phyloP scores from a whole-genome alignment of 2,329 filamentous ascomycete genomes.

The Aspergillus ochraceoroseus region DNA sequence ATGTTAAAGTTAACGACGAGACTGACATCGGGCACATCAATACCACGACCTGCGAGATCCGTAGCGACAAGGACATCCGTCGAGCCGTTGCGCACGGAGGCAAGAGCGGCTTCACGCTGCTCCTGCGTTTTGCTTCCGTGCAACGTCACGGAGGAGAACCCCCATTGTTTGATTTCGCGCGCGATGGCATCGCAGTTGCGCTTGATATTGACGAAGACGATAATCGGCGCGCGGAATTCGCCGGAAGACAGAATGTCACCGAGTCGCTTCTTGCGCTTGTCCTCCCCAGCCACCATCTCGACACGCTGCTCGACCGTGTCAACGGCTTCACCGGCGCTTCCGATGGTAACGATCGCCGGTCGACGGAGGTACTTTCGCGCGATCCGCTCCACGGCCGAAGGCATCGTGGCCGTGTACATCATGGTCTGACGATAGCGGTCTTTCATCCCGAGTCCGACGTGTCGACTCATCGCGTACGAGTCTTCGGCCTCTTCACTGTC shows the following conservation, averaged over 20 bases:
- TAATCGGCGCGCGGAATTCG: conserved; percentile 83
- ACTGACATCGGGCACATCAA: conserved; percentile 90
- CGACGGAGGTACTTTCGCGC: conserved; percentile 94
- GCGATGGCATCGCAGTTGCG: conserved; percentile 95
- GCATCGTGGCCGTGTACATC: conserved; percentile 99
- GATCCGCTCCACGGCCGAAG: conserved; percentile 82
- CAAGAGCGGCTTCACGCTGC: conserved; percentile 88
- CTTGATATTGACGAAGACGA: conserved; percentile 99
- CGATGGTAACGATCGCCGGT: conserved; percentile 90
- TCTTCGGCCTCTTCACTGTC: conserved; percentile 90
- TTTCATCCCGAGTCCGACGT: conserved; percentile 65
- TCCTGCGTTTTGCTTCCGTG: conserved; percentile 97
- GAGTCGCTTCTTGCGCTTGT: conserved; percentile 95
- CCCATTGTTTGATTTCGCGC: conserved; percentile 88
- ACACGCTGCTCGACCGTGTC: conserved; percentile 97
- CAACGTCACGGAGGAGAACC: conserved; percentile 81
- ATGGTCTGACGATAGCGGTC: conserved; percentile 93
- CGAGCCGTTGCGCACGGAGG: conserved; percentile 71
- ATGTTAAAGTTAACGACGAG: conserved; percentile 99
- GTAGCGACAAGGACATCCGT: conserved; percentile 91
- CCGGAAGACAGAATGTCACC: conserved; percentile 76
- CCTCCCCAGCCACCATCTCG: conserved; percentile 83
- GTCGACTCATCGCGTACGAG: conserved; percentile 73
- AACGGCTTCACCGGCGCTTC: conserved; percentile 89
- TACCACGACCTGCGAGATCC: conserved; percentile 92